A percentile compares a stretch with the other conserved stretches of the same genome.
Conservation (phyloP, 2,329 filamentous ascomycete species). For the Nothophaeocryptopus gaeumannii region DNA sequence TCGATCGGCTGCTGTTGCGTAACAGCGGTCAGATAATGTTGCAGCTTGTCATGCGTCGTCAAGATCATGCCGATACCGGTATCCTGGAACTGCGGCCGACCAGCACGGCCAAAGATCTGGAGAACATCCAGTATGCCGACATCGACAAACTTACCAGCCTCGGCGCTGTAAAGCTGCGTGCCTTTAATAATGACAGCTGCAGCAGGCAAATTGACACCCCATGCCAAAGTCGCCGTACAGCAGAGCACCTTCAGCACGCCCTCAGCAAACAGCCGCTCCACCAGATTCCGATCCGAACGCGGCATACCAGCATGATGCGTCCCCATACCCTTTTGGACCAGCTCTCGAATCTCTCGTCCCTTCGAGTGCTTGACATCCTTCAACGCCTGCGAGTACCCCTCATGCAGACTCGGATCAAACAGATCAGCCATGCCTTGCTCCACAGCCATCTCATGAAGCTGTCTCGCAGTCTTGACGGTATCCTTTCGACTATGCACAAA, state of each 20-base stretch:
- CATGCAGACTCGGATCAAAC: conserved; percentile 76
- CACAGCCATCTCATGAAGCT: conserved; percentile 78
- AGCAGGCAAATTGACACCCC: conserved; percentile 97
- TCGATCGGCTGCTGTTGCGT: conserved; percentile 97
- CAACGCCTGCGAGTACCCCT: conserved; percentile 74
- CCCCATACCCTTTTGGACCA: conserved; percentile 86
- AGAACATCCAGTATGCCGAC: conserved; percentile 93
- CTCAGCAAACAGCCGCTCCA: conserved; percentile 85
- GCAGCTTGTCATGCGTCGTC: conserved; percentile 88
- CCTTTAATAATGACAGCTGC: conserved; percentile 98
- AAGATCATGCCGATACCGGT: conserved; percentile 98
- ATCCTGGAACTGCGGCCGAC: conserved; percentile 95
- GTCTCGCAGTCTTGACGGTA: conserved; percentile 82
- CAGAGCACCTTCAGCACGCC: conserved; percentile 96
- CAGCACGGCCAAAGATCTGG: conserved; percentile 97
- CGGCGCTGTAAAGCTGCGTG: conserved; percentile 92
- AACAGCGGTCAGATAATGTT: conserved; percentile 87
- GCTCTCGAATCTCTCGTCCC: conserved; percentile 81
- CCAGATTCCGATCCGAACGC: conserved; percentile 88
- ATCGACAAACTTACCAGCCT: conserved; percentile 95
- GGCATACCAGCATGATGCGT: conserved; percentile 98
- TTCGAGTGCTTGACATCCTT: conserved; percentile 82
- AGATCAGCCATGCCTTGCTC: conserved; percentile 77
- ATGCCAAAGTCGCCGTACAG: conserved; percentile 95
- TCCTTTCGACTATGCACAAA: conserved; percentile 98